These are phyloP conservation scores for Fragilaria radians DNA, from an alignment of 108 stramenopile species.

Conservation along the genomic window DNA sequence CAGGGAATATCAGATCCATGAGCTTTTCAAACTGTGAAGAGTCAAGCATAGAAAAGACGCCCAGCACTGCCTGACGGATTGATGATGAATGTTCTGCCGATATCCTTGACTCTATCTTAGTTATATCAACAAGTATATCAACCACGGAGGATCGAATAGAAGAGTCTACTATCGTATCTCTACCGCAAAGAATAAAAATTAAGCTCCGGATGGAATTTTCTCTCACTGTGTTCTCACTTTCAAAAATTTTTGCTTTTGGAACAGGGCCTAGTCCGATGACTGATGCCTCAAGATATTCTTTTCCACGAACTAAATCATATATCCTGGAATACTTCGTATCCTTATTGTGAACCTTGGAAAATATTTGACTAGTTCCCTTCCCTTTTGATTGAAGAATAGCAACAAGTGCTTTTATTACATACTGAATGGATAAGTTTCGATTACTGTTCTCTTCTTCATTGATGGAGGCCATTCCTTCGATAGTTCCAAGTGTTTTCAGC, in stretches of 20 bases:
- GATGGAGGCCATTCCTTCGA: not conserved
- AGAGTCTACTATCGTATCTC: not conserved
- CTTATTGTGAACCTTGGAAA: not conserved
- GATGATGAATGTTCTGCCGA: no score
- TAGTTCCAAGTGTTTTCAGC: conserved; percentile 1
- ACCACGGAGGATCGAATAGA: not conserved
- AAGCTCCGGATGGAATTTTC: not conserved
- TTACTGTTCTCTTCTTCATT: not conserved
- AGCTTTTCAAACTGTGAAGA: no score
- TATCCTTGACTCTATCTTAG: not conserved
- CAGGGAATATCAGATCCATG: no score
- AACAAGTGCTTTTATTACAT: not conserved
- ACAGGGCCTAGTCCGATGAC: not conserved
- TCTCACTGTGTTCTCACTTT: not conserved
- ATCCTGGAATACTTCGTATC: not conserved
- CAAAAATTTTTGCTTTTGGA: not conserved
- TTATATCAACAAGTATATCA: not conserved
- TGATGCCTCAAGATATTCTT: not conserved
- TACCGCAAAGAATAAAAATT: not conserved
- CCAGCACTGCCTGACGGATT: no score
- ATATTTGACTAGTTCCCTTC: not conserved
- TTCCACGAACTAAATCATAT: not conserved
- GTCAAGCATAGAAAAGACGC: no score
- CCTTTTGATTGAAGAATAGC: not conserved
- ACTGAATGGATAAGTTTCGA: not conserved